Evolutionary conservation across 169 alveolate genomes (phyloP), one percentile per base, ranked within the genome.

Genomic region (Plasmodium blacklocki): DNA sequence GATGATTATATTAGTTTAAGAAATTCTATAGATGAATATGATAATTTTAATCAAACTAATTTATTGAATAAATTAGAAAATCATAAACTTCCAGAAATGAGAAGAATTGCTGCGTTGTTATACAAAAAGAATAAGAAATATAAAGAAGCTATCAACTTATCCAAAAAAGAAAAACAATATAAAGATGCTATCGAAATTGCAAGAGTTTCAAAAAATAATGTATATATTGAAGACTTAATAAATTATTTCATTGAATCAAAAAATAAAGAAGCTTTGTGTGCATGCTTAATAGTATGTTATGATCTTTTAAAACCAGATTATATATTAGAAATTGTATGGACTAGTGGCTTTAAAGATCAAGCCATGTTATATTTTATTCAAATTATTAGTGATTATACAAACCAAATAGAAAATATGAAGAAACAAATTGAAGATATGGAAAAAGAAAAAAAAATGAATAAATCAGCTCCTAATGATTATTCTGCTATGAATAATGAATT

Each of bases 301-400:
- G 98, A 97, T 76, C 95, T 98, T 32, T 92, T 99, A 49, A 98
- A 97, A 89, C 99, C 99, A 9, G 99, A 98, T 85, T 97, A 97
- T 23, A 99, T 98, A 11, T 94, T 98, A 96, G 99, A 99, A 96
- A 93, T 97, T 70, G 99, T 99, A 3, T 99, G 99, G 99, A 94
- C 98, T 83, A 96, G 97, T 93, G 98, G 98, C 45, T 96, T 97
- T 78, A 94, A 96, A 83, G 99, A 98, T 91, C 96, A 96, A 88
- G 96, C 97, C 43, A 97, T 98, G 99, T 99, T 99, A 8, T 98
- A 95, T 95, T 96, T 98, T 95, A 98, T 98, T 54, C 99, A 98
- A 94, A 96, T 94, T 47, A 87, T 96, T 74, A 90, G 97, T 26
- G 97, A 95, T 66, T 88, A 94, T 49, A 89, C 96, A 49, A 63